Evolutionary conservation across 495 filamentous ascomycete species (phyloP), one percentile per base, ranked within the genome.

Genomic region (Durotheca rogersii): DNA sequence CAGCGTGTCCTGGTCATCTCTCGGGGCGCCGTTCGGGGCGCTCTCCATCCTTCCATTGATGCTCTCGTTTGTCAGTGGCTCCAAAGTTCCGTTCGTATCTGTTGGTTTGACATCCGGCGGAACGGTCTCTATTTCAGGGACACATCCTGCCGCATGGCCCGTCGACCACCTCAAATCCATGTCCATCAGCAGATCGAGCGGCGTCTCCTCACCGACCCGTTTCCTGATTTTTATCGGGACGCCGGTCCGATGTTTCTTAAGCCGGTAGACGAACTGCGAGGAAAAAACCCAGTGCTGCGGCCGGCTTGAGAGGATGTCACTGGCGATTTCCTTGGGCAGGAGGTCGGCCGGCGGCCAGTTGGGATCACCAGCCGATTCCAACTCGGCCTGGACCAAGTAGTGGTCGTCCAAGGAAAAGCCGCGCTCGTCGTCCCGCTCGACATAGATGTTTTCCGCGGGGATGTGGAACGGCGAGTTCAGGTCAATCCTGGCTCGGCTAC

Each of bases 291-390:
- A 76, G 33, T 67, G 59, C 7, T 64, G 59, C 6, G 61, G 48
- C 5, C 58, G 56, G 12, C 58, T 30, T 40, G 58, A 51, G 41
- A 58, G 51, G 12, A 56, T 31, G 6, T 69, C 64, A 31, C 56
- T 47, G 18, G 46, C 51, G 32, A 62, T 56, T 29, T 58, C 49
- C n/a, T 61, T 60, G 21, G 72, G 56, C 1, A 73, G 34, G 11
- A 66, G 56, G 16, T 71, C 68, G 27, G 67, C 32, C 0, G 76
- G 74, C n/a, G 76, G 77, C 77, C 77, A 81, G 38, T 66, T 61
- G 27, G 60, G 53, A 38, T 68, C 71, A 21, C 71, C 69, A 1
- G 70, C 67, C 5, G 74, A 72, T 41, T 78, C 72, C 4, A 81
- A 48, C 51, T 74, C 68, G 27, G 78, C 55, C n/a, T 66, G 62